Evolutionary conservation across 305 asterid species (phyloP), one percentile per base, ranked within the genome.

Genomic region (Fraxinus sp.): DNA sequence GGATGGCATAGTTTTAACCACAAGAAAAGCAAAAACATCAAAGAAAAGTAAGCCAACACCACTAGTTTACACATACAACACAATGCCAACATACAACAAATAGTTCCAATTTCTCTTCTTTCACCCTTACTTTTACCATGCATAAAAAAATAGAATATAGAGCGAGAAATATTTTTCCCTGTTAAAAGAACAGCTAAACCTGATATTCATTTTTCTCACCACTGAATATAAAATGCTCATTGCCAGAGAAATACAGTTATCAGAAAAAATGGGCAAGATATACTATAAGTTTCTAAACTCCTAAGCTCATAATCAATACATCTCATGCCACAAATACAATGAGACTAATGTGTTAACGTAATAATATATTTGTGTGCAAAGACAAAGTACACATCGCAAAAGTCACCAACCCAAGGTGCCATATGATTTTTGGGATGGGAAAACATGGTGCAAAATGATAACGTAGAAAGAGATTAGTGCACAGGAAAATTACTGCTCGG

Each of bases 401-500:
- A 62, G 71, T 62, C 28, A 18, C 68, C 28, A 59, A n/a, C 41
- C 66, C 33, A 5, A 70, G 24, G 80, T 72, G 76, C 64, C 57
- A 74, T 5, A 39, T 62, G 81, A 36, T 49, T 77, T 26, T 62
- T 74, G 39, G 72, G 68, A 44, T 44, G 32, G 32, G 30, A 28
- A 28, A 59, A 62, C 78, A 13, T 66, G 11, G 44, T 10, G 18
- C 68, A 78, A n/a, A 55, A 66, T 68, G 24, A 77, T 36, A 74
- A 37, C 35, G 77, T 72, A 81, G 39, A 75, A 62, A 80, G 41
- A 81, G 57, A 78, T 76, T 37, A 84, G 75, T 41, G 59, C 35
- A 36, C 18, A 36, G 28, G 81, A 76, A 39, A 52, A 62, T 91
- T 94, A 95, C 98, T 89, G 91, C 49, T 90, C 79, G 9, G 97